Evolutionary conservation across 1,139 yeast species (phyloP).

Genomic region (Lodderomyces elongisporus): DNA sequence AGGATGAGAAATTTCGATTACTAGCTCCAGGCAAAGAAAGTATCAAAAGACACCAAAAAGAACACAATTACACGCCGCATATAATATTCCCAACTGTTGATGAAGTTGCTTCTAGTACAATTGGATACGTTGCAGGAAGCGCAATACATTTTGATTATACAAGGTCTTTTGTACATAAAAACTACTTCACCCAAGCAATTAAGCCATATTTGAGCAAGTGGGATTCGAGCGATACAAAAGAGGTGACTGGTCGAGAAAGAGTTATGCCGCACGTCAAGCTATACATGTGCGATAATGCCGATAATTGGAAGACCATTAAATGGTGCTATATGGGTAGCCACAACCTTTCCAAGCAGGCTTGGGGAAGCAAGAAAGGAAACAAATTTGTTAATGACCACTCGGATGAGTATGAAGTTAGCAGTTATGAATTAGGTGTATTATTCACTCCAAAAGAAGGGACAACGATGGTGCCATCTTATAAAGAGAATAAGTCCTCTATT

Average conservation of each 20-base stretch:
- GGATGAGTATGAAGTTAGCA: conserved; percentile 23
- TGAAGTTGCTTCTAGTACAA: conserved; percentile 41
- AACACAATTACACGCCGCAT: conserved; percentile 36
- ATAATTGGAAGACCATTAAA: conserved; percentile 44
- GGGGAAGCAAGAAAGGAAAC: conserved; percentile 49
- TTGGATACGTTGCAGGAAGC: conserved; percentile 48
- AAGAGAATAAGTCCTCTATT: conserved; percentile 1
- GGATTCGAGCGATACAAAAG: conserved; percentile 15
- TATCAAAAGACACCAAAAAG: conserved; percentile 21
- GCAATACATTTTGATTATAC: conserved; percentile 50
- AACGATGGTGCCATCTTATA: conserved; percentile 32
- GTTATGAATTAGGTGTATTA: conserved; percentile 59
- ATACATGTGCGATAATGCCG: conserved; percentile 41
- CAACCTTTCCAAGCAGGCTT: conserved; percentile 62
- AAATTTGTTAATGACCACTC: conserved; percentile 15
- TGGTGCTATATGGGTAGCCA: conserved; percentile 70
- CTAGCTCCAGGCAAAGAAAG: conserved; percentile 28
- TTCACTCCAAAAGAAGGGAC: conserved; percentile 19
- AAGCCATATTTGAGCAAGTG: conserved; percentile 33
- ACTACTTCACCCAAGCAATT: conserved; percentile 30
- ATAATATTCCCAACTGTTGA: conserved; percentile 51
- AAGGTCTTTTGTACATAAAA: conserved; percentile 16
- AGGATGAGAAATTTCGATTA: conserved; percentile 13
- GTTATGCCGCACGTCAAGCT: conserved; percentile 41
- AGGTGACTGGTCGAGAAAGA: conserved; percentile 24